phyloP scores from a whole-genome alignment of 768 basidiomycete species.

The Sarcodon aspratus region DNA sequence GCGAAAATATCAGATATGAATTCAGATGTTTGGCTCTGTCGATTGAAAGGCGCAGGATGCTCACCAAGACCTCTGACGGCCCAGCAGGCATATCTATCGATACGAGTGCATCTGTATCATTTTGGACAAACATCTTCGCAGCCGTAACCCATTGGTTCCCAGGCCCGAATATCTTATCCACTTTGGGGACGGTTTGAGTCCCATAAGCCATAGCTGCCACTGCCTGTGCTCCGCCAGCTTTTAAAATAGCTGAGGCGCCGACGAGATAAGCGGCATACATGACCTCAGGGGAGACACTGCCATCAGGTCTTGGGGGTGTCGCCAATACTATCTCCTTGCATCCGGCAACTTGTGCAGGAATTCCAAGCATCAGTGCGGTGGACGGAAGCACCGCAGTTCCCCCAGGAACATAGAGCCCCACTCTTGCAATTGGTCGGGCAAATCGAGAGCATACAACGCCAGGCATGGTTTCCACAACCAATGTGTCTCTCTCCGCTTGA shows the following conservation, averaged over 20 bases:
- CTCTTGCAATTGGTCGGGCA: conserved; percentile 88
- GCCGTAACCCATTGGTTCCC: conserved; percentile 99
- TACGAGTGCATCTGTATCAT: conserved; percentile 92
- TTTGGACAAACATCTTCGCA: conserved; percentile 98
- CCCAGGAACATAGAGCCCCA: conserved; percentile 94
- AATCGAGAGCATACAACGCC: conserved; percentile 95
- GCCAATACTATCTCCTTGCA: conserved; percentile 89
- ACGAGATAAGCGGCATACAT: conserved; percentile 91
- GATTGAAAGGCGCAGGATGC: conserved; percentile 16
- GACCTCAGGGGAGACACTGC: conserved; percentile 91
- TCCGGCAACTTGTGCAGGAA: conserved; percentile 95
- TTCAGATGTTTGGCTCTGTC: background rate
- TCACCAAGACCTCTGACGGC: conserved; percentile 91
- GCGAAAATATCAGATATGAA: background rate
- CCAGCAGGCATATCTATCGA: conserved; percentile 99
- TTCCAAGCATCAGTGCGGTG: conserved; percentile 91
- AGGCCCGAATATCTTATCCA: conserved; percentile 98
- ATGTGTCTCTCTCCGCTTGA: conserved; percentile 57
- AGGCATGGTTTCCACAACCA: conserved; percentile 94
- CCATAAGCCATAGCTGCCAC: conserved; percentile 95
- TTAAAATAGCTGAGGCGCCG: conserved; percentile 83
- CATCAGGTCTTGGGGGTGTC: conserved; percentile 91
- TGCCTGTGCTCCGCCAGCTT: conserved; percentile 95
- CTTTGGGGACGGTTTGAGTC: conserved; percentile 89
- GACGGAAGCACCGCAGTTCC: conserved; percentile 95